Percentiles rank a stretch among this genome's conserved stretches.
Conservation (phyloP, 1,139 yeast genomes). For the Nakaseomyces nivariensis region DNA sequence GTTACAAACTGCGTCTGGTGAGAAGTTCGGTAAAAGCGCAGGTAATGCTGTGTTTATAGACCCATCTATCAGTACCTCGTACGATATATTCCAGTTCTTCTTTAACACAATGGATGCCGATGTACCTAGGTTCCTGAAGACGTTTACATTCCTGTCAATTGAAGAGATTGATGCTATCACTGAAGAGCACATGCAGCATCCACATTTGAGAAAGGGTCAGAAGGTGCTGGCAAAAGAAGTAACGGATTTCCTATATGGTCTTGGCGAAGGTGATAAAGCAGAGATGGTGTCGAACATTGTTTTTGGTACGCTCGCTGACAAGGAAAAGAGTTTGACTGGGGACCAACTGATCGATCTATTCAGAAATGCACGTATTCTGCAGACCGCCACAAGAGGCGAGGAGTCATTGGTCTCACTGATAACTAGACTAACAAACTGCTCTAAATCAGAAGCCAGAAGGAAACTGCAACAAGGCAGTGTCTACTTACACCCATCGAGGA, state of each 20-base stretch:
- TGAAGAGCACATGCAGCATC: constrained; percentile 43
- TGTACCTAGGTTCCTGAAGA: constrained; percentile 55
- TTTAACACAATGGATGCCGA: constrained; percentile 73
- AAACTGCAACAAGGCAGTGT: constrained; percentile 65
- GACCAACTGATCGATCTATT: constrained; percentile 51
- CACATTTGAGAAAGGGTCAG: constrained; percentile 65
- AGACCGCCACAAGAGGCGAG: constrained; percentile 27
- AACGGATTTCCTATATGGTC: constrained; percentile 79
- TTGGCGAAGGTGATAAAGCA: constrained; percentile 57
- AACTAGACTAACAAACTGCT: constrained; percentile 31
- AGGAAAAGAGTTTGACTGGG: constrained; percentile 40
- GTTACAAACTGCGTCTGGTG: constrained; percentile 81
- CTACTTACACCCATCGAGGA: constrained; percentile 53
- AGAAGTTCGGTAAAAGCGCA: constrained; percentile 92
- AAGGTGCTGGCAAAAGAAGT: constrained; percentile 71
- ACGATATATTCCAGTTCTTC: constrained; percentile 77
- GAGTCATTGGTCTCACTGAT: constrained; percentile 30
- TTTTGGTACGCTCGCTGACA: constrained; percentile 50
- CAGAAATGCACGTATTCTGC: constrained; percentile 50
- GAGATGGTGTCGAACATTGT: constrained; percentile 53
- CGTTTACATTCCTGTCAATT: constrained; percentile 70
- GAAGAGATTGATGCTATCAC: constrained; percentile 46
- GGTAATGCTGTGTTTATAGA: constrained; percentile 94
- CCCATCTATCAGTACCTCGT: constrained; percentile 60
- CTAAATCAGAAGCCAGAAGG: constrained; percentile 53